phyloP scores from a whole-genome alignment of 352 stramenopile species.

The Phytopythium kandeliae region DNA sequence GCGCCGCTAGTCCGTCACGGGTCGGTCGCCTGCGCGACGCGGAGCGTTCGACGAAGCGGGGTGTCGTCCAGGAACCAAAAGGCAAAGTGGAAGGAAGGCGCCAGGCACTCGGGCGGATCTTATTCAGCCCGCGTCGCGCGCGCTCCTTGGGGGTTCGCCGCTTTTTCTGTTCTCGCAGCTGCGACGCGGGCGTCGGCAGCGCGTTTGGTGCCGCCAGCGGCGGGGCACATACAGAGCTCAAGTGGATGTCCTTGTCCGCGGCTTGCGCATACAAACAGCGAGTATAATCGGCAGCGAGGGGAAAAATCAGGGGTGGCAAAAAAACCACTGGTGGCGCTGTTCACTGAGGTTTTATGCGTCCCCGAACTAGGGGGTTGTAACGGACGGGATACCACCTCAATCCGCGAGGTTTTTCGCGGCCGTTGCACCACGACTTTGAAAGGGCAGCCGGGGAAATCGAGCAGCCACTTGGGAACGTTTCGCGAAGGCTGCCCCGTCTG shows the following conservation, averaged over 20 bases:
- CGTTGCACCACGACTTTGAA: neutral
- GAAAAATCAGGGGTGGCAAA: conserved; percentile 1
- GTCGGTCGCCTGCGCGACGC: neutral
- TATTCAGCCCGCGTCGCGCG: conserved; percentile 25
- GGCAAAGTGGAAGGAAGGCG: conserved; percentile 10
- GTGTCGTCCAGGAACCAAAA: conserved; percentile 6
- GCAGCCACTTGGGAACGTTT: neutral
- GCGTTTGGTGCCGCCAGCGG: conserved; percentile 9
- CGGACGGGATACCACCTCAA: neutral
- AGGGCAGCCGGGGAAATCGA: neutral
- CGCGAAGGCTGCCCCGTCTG: conserved; percentile 5
- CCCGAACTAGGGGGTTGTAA: neutral
- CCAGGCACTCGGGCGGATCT: conserved; percentile 16
- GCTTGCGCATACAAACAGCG: neutral
- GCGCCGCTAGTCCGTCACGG: neutral
- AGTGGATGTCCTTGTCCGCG: neutral
- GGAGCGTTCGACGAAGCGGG: conserved; percentile 9
- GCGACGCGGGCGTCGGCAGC: conserved; percentile 6
- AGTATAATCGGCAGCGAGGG: neutral
- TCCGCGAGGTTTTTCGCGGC: neutral
- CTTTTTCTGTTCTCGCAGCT: conserved; percentile 24
- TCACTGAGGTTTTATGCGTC: neutral
- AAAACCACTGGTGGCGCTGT: neutral
- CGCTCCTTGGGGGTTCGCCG: conserved; percentile 11
- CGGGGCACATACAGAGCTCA: conserved; percentile 1